Conservation (phyloP, 495 filamentous ascomycete genomes). For the Astrothelium subdiscretum region DNA sequence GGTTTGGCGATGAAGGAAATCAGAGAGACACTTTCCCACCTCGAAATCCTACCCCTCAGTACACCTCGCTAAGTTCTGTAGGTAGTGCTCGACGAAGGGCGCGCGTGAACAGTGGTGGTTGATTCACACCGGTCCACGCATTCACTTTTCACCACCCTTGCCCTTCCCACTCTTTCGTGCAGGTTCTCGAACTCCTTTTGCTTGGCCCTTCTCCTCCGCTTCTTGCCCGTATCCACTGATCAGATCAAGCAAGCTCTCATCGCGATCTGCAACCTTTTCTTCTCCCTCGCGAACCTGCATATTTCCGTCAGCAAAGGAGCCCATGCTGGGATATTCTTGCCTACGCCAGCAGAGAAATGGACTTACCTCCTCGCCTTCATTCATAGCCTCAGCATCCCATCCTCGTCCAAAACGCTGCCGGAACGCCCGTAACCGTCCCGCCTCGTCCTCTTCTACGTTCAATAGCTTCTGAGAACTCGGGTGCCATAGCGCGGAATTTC, state of each 20-base stretch:
- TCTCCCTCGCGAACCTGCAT: constrained; percentile 7
- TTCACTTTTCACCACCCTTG: constrained; percentile 17
- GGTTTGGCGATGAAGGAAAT: too few species aligned
- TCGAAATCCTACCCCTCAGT: too few species aligned
- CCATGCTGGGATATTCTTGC: too few species aligned
- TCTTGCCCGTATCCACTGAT: constrained; percentile 15
- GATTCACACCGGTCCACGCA: background rate
- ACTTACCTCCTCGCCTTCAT: constrained; percentile 10
- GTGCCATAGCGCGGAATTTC: constrained; percentile 86
- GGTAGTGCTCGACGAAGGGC: background rate
- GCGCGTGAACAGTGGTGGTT: background rate
- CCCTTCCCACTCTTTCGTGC: constrained; percentile 14
- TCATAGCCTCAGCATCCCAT: constrained; percentile 53
- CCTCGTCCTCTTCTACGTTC: constrained; percentile 92
- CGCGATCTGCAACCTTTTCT: constrained; percentile 8
- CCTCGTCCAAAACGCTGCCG: constrained; percentile 68
- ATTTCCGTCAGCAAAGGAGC: background rate
- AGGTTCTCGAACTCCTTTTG: constrained; percentile 3
- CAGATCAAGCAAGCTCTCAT: constrained; percentile 18
- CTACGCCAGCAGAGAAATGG: too few species aligned
- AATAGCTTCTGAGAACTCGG: constrained; percentile 62
- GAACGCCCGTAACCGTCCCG: constrained; percentile 78
- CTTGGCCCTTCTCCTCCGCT: constrained; percentile 9
- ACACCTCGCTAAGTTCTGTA: too few species aligned
- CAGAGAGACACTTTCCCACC: too few species aligned